Conservation (phyloP, 495 filamentous ascomycete species). For the Hypoxylon crocopeplum region DNA sequence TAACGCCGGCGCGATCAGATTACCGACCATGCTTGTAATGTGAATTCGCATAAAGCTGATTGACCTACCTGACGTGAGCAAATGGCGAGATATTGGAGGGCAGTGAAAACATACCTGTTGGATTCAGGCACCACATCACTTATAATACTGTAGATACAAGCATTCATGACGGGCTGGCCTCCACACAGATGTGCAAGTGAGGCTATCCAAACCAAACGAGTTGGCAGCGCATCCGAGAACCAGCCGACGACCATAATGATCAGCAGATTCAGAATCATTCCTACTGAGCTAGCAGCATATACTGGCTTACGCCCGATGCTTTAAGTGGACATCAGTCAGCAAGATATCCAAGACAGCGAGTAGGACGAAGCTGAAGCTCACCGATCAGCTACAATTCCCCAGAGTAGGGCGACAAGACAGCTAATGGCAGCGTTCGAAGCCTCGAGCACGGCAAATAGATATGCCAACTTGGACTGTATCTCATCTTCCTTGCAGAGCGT, state of each 20-base stretch:
- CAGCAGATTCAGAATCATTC: conserved; percentile 43
- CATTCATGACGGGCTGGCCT: conserved; percentile 57
- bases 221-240: conserved; percentile 53
- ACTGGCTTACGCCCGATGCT: conserved; percentile 56
- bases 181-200: conserved; percentile 60
- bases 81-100: not conserved
- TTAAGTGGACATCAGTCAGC: conserved; percentile 20
- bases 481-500: conserved; percentile 42
- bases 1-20: conserved; percentile 57
- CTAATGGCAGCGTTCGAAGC: conserved; percentile 31
- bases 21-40: conserved; percentile 56
- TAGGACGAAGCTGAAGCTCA: conserved; percentile 12
- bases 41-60: conserved; percentile 60
- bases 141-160: conserved; percentile 63
- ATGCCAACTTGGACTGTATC: conserved; percentile 45
- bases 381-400: conserved; percentile 41
- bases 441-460: conserved; percentile 39
- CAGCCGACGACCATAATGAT: conserved; percentile 48
- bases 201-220: conserved; percentile 60
- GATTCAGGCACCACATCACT: conserved; percentile 63
- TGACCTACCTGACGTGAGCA: conserved; percentile 45
- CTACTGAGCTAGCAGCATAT: conserved; percentile 43
- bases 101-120: conserved; percentile 49
- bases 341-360: not conserved
- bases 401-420: conserved; percentile 35